phyloP scores from a whole-genome alignment of 352 stramenopile genomes.

The Pythium aphanidermatum region DNA sequence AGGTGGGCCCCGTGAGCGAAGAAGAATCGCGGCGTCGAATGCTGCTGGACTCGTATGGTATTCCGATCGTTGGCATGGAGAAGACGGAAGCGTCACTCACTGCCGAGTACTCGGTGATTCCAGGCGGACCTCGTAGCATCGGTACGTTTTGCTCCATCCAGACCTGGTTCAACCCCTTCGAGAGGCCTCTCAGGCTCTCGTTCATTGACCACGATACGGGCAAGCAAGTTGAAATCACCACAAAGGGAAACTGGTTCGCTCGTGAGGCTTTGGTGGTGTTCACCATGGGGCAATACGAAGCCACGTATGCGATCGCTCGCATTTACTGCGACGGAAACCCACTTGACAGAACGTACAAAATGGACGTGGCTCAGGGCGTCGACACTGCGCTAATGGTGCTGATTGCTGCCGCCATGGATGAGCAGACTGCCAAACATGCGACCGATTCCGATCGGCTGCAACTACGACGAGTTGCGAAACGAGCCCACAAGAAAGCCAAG shows the following conservation, averaged over 20 bases:
- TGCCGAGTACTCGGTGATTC: constrained; percentile 11
- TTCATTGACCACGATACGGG: constrained; percentile 12
- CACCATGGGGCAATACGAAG: background rate
- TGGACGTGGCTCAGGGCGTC: constrained; percentile 15
- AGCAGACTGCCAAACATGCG: constrained; percentile 14
- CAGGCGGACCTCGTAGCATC: constrained; percentile 1
- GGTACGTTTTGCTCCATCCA: background rate
- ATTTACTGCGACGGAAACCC: constrained; percentile 7
- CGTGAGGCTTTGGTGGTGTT: constrained; percentile 14
- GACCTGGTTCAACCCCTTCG: constrained; percentile 3
- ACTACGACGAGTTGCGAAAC: too few species aligned
- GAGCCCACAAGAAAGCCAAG: too few species aligned
- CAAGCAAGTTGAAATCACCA: constrained; percentile 4
- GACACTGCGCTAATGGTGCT: constrained; percentile 13
- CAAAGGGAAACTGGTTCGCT: constrained; percentile 3
- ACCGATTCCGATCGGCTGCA: background rate
- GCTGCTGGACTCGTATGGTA: constrained; percentile 14
- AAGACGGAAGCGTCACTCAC: background rate
- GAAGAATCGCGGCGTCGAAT: background rate
- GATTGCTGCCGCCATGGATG: constrained; percentile 11
- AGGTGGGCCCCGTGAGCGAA: constrained; percentile 1
- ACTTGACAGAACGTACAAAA: background rate
- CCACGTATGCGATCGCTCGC: constrained; percentile 7
- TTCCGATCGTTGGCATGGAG: constrained; percentile 14
- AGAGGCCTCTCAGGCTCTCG: constrained; percentile 6